phyloP scores from a whole-genome alignment of 495 filamentous ascomycete species.

The Annulohypoxylon maeteangense region DNA sequence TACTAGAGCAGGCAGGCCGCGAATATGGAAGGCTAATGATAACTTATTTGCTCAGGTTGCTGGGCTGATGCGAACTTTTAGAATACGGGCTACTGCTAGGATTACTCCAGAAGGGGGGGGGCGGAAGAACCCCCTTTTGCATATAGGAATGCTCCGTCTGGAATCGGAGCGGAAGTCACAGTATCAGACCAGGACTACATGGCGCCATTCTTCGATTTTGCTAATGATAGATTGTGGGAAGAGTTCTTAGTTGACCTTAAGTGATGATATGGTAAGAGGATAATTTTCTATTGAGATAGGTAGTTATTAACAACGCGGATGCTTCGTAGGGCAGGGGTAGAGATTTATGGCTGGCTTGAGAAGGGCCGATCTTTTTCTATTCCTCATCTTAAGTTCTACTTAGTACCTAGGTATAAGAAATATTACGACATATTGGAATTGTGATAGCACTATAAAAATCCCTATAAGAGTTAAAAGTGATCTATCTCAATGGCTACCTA shows the following conservation, averaged over 20 bases:
- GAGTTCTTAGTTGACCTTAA: conserved; percentile 6
- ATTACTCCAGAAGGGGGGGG: conserved; percentile 5
- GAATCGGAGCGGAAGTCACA: neutral
- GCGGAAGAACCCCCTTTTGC: neutral
- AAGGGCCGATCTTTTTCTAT: too few species aligned
- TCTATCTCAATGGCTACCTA: too few species aligned
- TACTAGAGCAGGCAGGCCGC: conserved; percentile 40
- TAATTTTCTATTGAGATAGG: too few species aligned
- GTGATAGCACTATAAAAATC: too few species aligned
- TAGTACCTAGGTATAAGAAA: too few species aligned
- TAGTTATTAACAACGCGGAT: too few species aligned
- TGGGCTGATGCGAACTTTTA: conserved; percentile 45
- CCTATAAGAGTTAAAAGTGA: too few species aligned
- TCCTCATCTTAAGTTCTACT: too few species aligned
- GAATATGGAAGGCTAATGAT: conserved; percentile 47
- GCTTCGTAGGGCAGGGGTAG: too few species aligned
- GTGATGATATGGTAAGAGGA: too few species aligned
- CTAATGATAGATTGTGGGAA: conserved; percentile 5
- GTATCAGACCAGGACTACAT: neutral
- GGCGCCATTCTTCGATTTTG: conserved; percentile 13
- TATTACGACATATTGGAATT: too few species aligned
- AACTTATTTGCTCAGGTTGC: conserved; percentile 45
- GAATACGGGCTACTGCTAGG: conserved; percentile 40
- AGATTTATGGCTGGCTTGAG: too few species aligned
- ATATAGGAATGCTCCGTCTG: neutral